phyloP scores from a whole-genome alignment of 2,329 filamentous ascomycete genomes.

The Neopestalotiopsis sp. region DNA sequence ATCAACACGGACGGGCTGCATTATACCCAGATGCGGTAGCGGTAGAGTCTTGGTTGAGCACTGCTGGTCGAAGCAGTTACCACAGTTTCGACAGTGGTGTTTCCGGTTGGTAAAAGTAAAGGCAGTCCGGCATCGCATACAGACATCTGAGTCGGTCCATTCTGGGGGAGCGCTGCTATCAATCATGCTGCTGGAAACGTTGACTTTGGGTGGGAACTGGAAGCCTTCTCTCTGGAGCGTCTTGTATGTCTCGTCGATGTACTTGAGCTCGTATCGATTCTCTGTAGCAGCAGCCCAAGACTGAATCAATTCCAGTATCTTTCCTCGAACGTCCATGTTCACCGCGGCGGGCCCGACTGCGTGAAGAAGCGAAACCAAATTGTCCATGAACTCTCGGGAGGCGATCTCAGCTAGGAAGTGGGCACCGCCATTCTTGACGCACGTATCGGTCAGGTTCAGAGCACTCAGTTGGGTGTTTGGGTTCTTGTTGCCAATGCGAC shows the following conservation, averaged over 20 bases:
- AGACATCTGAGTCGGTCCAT: slow-evolving; percentile 97
- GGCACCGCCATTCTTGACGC: slow-evolving; percentile 95
- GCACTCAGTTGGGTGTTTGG: slow-evolving; percentile 95
- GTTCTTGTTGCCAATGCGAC: slow-evolving; percentile 94
- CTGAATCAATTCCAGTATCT: slow-evolving; percentile 93
- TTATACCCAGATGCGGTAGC: slow-evolving; percentile 89
- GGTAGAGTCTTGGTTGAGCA: slow-evolving; percentile 90
- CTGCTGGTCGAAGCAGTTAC: slow-evolving; percentile 94
- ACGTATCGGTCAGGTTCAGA: slow-evolving; percentile 96
- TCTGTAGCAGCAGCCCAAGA: slow-evolving; percentile 91
- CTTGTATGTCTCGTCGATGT: slow-evolving; percentile 88
- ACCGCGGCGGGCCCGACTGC: slow-evolving; percentile 75
- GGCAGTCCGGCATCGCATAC: slow-evolving; percentile 93
- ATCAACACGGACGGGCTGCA: slow-evolving; percentile 90
- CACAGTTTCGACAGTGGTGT: slow-evolving; percentile 97
- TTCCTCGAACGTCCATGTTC: slow-evolving; percentile 84
- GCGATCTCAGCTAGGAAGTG: slow-evolving; percentile 97
- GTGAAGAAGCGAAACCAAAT: slow-evolving; percentile 87
- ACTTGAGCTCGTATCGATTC: slow-evolving; percentile 79
- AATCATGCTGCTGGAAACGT: slow-evolving; percentile 95
- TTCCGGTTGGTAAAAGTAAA: slow-evolving; percentile 99
- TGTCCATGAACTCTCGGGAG: slow-evolving; percentile 98
- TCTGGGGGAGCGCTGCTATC: slow-evolving; percentile 97
- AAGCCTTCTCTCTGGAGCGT: slow-evolving; percentile 84
- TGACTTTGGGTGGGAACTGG: slow-evolving; percentile 83